Base-by-base conservation (phyloP, 1,284 basidiomycete species). In the Cutaneotrichosporon mucoides region DNA sequence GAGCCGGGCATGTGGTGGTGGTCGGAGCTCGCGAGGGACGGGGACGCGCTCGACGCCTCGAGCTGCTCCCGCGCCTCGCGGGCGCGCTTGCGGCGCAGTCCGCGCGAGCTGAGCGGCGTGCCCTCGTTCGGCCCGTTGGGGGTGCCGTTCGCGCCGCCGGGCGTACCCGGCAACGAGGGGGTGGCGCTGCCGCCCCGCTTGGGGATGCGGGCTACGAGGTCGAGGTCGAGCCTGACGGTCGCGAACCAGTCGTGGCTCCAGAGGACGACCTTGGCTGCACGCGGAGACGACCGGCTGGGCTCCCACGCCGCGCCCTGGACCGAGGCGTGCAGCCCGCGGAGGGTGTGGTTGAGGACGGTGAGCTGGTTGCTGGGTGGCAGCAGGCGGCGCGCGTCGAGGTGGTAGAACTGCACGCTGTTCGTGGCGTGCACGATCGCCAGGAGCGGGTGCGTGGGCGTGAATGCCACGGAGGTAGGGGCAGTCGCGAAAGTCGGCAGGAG, bases 371-470 rank as follows among this genome's bases (percentile, higher is more conserved):
- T 84, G 84, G 89, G 90, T 13, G 81, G 67, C 13, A 90, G 86
- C 67, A 91, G 88, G 67, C 86, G 84, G 44, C 87, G 84, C 45
- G 83, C 79, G 73, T 95, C 92, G 59, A 92, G 86, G 70, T 95
- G 88, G 80, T 89, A 96, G 50, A 93, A 81, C 68, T 89, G 86
- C 40, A 96, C 75, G 0, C 83, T 82, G 77, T 93, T 90, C 15
- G 89, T 85, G 24, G 24, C 24, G 69, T 91, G 85, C 34, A 85
- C 84, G 64, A 94, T 80, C 56, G 95, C 83, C n/a, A 86, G 81
- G 38, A 82, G 80, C 37, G 81, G 79, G 35, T 75, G 67, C 13
- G 73, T 62, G 5, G 75, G 67, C 1, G 71, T 69, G 57, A 77
- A 75, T 8, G 86, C 83, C 56, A 94, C 82, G n/a, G 86, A 82